Evolutionary conservation across 768 basidiomycete genomes (phyloP).

Genomic region (Ramaria sp.): DNA sequence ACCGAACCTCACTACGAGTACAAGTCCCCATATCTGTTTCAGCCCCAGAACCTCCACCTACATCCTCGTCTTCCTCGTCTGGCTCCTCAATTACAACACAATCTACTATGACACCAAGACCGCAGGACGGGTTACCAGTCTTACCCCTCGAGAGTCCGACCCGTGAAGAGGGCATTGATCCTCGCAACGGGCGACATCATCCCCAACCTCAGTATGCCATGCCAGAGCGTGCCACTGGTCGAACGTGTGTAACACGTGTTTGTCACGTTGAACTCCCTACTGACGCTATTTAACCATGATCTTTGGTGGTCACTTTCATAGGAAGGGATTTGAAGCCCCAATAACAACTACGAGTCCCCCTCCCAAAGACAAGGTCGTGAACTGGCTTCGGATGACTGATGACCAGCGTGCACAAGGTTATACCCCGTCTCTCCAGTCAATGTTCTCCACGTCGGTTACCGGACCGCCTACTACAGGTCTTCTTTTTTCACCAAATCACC

Average conservation of each 20-base stretch:
- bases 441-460: slow-evolving; percentile 39
- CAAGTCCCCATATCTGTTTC: slow-evolving; percentile 19
- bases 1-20: slow-evolving; percentile 25
- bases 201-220: slow-evolving; percentile 13
- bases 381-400: slow-evolving; percentile 66
- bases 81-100: slow-evolving; percentile 1
- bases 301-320: slow-evolving; percentile 6
- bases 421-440: slow-evolving; percentile 63
- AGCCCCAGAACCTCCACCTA: slow-evolving; percentile 16
- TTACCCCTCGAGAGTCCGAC: slow-evolving; percentile 62
- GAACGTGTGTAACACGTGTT: slow-evolving; percentile 16
- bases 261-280: not conserved
- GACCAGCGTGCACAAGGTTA: slow-evolving; percentile 76
- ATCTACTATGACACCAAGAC: not conserved
- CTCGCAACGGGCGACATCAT: slow-evolving; percentile 23
- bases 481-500: slow-evolving; percentile 36
- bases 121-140: slow-evolving; percentile 10
- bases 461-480: slow-evolving; percentile 24
- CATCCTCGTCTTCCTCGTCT: not conserved
- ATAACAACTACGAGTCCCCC: slow-evolving; percentile 64
- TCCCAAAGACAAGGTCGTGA: slow-evolving; percentile 34
- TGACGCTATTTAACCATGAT: not conserved
- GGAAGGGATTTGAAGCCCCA: slow-evolving; percentile 37
- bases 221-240: slow-evolving; percentile 16
- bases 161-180: slow-evolving; percentile 38